These are phyloP conservation scores for Pontederia crassipes DNA, from an alignment of 176 grass and related monocot species.

Conservation along the genomic window DNA sequence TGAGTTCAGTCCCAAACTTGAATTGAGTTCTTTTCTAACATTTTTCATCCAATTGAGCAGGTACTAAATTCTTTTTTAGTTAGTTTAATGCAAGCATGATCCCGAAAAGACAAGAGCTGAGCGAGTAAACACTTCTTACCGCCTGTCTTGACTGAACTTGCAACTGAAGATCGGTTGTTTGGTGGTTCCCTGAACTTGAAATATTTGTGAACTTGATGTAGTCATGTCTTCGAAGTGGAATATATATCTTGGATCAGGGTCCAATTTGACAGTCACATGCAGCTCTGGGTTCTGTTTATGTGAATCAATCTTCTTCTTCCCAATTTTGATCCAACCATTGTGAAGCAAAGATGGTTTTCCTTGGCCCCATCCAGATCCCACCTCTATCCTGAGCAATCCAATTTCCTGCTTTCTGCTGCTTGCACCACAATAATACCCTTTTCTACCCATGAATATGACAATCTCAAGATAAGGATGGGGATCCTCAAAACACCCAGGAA, in stretches of 20 bases:
- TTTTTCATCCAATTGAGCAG: not conserved
- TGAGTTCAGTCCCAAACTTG: too few species aligned
- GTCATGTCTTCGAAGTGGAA: constrained; percentile 72
- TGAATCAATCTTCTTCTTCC: constrained; percentile 21
- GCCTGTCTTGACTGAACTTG: constrained; percentile 65
- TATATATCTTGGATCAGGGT: constrained; percentile 60
- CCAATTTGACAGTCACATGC: constrained; percentile 53
- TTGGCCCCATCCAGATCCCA: constrained; percentile 36
- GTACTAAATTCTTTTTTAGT: not conserved
- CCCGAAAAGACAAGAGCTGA: not conserved
- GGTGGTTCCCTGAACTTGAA: constrained; percentile 45
- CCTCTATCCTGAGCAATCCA: constrained; percentile 52
- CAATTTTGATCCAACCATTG: constrained; percentile 55
- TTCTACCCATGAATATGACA: constrained; percentile 30
- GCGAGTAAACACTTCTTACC: constrained; percentile 16
- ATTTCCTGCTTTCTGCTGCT: constrained; percentile 35
- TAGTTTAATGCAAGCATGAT: not conserved
- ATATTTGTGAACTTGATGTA: constrained; percentile 52
- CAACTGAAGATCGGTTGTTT: constrained; percentile 81
- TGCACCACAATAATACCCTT: constrained; percentile 22
- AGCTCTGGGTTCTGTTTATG: constrained; percentile 32
- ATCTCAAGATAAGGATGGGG: constrained; percentile 39
- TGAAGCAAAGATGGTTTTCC: constrained; percentile 58
- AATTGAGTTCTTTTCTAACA: too few species aligned
- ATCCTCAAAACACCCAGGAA: constrained; percentile 38